Evolutionary conservation across 192 early-diverging fungal genomes (phyloP).

Genomic region (Chytriomyces confervae): DNA sequence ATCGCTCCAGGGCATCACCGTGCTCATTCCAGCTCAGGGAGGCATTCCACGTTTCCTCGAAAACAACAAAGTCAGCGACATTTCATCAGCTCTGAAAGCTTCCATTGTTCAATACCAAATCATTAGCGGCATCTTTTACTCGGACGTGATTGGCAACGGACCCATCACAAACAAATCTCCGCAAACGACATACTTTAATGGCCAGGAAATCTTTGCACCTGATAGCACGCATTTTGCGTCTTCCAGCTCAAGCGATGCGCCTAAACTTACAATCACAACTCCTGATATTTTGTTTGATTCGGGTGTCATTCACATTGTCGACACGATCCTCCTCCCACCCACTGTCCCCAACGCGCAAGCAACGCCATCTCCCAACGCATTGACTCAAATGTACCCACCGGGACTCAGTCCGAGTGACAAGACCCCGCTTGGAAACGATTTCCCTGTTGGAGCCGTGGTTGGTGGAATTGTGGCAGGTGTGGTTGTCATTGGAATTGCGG

Average conservation of each 20-base stretch:
- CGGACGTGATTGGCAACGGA: constrained; percentile 5
- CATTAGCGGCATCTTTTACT: constrained; percentile 31
- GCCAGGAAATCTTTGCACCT: not conserved
- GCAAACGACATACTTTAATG: constrained; percentile 18
- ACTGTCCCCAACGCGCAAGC: constrained; percentile 29
- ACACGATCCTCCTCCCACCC: constrained; percentile 35
- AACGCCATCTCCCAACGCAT: not conserved
- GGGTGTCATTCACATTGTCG: constrained; percentile 42
- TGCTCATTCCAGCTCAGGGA: constrained; percentile 33
- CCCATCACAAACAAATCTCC: constrained; percentile 2
- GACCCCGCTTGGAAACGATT: constrained; percentile 28
- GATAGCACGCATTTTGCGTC: constrained; percentile 15
- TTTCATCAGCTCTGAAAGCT: constrained; percentile 15
- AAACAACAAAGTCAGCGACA: constrained; percentile 1
- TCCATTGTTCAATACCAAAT: constrained; percentile 34
- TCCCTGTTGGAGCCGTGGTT: constrained; percentile 35
- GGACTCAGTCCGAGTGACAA: constrained; percentile 1
- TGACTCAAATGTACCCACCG: constrained; percentile 32
- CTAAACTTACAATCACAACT: constrained; percentile 19
- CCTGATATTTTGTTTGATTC: constrained; percentile 39
- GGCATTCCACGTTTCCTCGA: constrained; percentile 22
- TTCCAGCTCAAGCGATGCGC: not conserved
- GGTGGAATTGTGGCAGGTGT: constrained; percentile 34
- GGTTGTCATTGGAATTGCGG: constrained; percentile 15
- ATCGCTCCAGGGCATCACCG: constrained; percentile 29